A percentile compares a stretch with the other conserved stretches of the same genome.
Evolutionary conservation across 164 flowering plant species (phyloP).

Genomic region (Berberis thunbergii): DNA sequence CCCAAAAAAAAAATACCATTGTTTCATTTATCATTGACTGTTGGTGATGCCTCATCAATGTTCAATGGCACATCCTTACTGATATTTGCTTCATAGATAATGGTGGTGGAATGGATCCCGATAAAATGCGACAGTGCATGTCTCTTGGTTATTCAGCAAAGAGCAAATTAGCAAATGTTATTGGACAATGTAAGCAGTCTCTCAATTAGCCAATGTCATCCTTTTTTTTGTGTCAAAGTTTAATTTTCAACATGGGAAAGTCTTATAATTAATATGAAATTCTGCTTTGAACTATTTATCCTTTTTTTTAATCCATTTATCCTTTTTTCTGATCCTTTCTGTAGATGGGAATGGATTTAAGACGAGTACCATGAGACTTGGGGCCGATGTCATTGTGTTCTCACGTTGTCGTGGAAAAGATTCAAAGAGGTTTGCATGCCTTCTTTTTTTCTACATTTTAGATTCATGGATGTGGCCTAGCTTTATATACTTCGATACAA

Average conservation of each 20-base stretch:
- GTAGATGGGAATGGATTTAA: conserved; percentile 98
- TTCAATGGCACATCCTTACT: background rate
- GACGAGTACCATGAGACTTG: conserved; percentile 98
- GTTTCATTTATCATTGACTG: too few species aligned
- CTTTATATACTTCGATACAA: too few species aligned
- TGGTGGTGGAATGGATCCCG: conserved; percentile 96
- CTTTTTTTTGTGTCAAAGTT: too few species aligned
- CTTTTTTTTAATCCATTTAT: background rate
- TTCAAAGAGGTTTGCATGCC: conserved; percentile 50
- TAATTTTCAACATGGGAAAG: too few species aligned
- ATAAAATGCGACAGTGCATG: conserved; percentile 92
- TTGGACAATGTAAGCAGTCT: conserved; percentile 75
- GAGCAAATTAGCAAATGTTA: conserved; percentile 81
- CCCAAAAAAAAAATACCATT: too few species aligned
- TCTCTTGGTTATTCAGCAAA: conserved; percentile 90
- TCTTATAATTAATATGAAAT: too few species aligned
- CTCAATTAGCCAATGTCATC: background rate
- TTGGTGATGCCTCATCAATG: too few species aligned
- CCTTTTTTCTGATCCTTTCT: background rate
- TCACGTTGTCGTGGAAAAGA: conserved; percentile 63
- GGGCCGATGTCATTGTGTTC: conserved; percentile 96
- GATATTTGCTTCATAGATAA: conserved; percentile 15
- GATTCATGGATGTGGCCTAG: too few species aligned
- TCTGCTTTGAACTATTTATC: too few species aligned
- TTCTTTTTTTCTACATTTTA: background rate